These are phyloP conservation scores for Tremella mesenterica DNA, from an alignment of 768 basidiomycete species.

Conservation along the genomic window DNA sequence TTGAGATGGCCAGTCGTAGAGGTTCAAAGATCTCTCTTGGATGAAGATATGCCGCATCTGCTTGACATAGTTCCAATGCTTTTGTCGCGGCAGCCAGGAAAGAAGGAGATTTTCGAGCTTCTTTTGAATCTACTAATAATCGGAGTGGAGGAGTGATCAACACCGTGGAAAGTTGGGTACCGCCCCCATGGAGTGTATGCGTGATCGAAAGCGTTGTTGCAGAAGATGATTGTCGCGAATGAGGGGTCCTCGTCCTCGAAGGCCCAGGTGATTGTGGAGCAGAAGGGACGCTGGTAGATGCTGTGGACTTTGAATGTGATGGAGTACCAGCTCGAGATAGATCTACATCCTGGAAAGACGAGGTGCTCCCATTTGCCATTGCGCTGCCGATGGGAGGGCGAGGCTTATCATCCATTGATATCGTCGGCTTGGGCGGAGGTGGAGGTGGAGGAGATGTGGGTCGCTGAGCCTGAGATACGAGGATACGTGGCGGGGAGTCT, in stretches of 20 bases:
- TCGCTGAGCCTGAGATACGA: too few species aligned
- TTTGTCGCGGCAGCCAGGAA: constrained; percentile 72
- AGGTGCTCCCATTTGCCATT: background rate
- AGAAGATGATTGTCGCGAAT: constrained; percentile 28
- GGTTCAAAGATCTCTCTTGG: constrained; percentile 91
- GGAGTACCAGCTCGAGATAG: background rate
- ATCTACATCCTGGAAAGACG: background rate
- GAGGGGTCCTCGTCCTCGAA: constrained; percentile 3
- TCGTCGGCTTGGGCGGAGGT: background rate
- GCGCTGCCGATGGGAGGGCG: background rate
- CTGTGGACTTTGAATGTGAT: background rate
- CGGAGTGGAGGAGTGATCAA: constrained; percentile 64
- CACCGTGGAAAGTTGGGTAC: constrained; percentile 37
- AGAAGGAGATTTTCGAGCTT: constrained; percentile 72
- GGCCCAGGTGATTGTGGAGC: background rate
- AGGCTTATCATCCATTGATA: background rate
- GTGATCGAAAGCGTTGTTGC: constrained; percentile 38
- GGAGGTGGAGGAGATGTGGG: background rate
- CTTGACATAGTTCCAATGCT: constrained; percentile 70
- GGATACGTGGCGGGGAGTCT: too few species aligned
- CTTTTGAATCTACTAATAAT: constrained; percentile 74
- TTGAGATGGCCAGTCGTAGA: constrained; percentile 74
- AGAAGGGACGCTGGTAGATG: background rate
- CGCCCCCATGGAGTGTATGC: background rate
- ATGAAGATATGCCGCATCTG: constrained; percentile 50